Base-by-base conservation (phyloP, 352 stramenopile species). In the Phytopythium litorale region DNA sequence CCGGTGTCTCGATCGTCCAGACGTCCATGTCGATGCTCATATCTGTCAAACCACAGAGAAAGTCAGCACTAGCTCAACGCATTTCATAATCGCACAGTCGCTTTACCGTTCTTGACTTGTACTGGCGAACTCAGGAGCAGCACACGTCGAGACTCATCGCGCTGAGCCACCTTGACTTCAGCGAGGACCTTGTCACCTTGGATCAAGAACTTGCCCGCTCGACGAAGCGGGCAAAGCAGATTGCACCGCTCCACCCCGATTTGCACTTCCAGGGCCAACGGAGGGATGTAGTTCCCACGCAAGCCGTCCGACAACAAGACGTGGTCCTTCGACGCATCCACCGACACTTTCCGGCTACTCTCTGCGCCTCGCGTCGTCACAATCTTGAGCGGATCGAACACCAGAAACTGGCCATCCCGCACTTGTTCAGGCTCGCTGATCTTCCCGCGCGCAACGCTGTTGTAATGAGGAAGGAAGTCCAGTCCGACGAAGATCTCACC, bases 351-450 rank as follows among this genome's bases (percentile, higher is more conserved):
- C 18, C 69, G 25, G 56, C 82, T 71, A 13, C 33, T 23, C 6
- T 60, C 55, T 0, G 42, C 42, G 30, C 55, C 37, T 49, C 86
- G 79, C 21, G 77, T 71, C 0, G 73, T 80, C 16, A 91, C 58
- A 37, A 90, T 94, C 57, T 94, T 94, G 12, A 96, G 65, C 3
- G 88, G 88, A 66, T 96, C 88, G 65, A 96, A 94, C 5, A 94
- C 84, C 11, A 96, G 49, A 52, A 91, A 95, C 66, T 92, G 81
- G 0, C 86, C 86, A 43, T 94, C 84, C 58, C 83, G 87, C 4
- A 94, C 86, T 62, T 91, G 81, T 30, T 92, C 79, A 0, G 79
- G 79, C 58, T 92, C 86, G 38, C 73, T 79, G 15, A 67, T 57
- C 32, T 81, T 78, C n/a, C 57, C 60, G 30, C 68, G 67, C 9